Base-by-base conservation (phyloP, 768 basidiomycete genomes). In the Tephrocybe sp. region DNA sequence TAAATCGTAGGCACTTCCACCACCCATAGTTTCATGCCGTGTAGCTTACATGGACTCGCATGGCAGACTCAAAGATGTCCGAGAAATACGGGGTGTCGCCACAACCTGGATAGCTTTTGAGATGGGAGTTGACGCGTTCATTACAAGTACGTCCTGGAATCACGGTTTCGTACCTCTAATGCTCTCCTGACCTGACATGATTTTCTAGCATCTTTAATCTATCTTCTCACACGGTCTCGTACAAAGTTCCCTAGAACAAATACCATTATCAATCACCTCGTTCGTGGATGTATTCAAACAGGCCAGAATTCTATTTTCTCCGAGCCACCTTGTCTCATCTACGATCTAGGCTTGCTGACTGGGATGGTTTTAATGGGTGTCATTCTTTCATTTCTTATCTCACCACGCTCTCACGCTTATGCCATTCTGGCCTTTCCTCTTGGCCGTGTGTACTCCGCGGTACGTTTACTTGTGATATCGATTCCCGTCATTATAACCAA, bases 381-480 rank as follows among this genome's bases (percentile, higher is more conserved):
- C 21, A 24, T 37, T 9, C 9, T 47, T 7, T 26, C 38, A 9
- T 47, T 26, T 21, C 25, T 47, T 15, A 27, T 28, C 9, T 47
- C n/a, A 28, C 45, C 45, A 5, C 16, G 6, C 16, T 27, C 45
- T n/a, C 45, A 47, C 15, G 37, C 26, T 37, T 47, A 37, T 37
- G 32, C 16, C 13, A 37, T 47, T 9, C 45, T 37, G 13, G 45
- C 24, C 9, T 26, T 47, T 37, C n/a, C 45, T 16, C 22, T 36
- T 37, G 45, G 45, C 7, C 9, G 45, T 9, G 7, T 47, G 22
- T 47, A 47, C 18, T 35, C 34, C 9, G 36, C 21, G 18, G 44
- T 45, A 8, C 1, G 24, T 26, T 13, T 35, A 35, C 16, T 35
- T 9, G 28, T 7, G 7, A 12, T 30, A 30, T 30, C 28, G 34